Base-by-base conservation (phyloP, 805 yeast species). In the Yarrowia sp. region DNA sequence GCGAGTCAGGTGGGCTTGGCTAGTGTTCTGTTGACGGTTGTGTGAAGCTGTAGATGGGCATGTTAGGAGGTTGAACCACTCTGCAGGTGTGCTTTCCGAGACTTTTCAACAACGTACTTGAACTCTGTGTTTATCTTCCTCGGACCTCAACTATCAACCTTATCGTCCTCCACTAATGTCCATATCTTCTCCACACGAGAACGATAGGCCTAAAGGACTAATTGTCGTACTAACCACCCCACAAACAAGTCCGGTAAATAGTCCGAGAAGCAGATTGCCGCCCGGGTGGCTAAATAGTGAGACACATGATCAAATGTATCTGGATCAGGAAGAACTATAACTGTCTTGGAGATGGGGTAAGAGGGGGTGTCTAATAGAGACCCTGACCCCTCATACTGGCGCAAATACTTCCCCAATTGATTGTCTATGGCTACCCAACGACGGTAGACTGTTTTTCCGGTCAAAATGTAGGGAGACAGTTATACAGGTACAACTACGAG, bases 311-410 rank as follows among this genome's bases (percentile, higher is more conserved):
- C 50, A 19, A 8, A 14, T 4, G 12, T 12, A 0, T 22, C 55
- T 5, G 7, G 4, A 35, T 15, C 14, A 1, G 11, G 56, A 10
- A 38, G 43, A 53, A 36, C 58, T 16, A 38, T 53, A 53, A 16
- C 58, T 38, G 43, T 32, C 45, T 53, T 38, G 59, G 15, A 53
- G 45, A 53, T 53, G 58, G 58, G 58, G 43, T 38, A 53, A 26
- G 32, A 26, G 32, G 32, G 32, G 32, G 32, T 26, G 32, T 26
- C 32, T 26, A 26, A 26, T 26, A 26, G 32, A 26, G 7, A 16
- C 26, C 42, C 42, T 35, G 22, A 9, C 9, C 40, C 19, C 55
- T 35, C 40, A 52, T 5, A 52, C 4, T 16, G 32, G 32, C 32
- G 32, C 32, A 3, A 26, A 26, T 26, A 26, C 3, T n/a, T 15